phyloP scores from a whole-genome alignment of 1,139 yeast genomes.

The Sugiyamaella japonica region DNA sequence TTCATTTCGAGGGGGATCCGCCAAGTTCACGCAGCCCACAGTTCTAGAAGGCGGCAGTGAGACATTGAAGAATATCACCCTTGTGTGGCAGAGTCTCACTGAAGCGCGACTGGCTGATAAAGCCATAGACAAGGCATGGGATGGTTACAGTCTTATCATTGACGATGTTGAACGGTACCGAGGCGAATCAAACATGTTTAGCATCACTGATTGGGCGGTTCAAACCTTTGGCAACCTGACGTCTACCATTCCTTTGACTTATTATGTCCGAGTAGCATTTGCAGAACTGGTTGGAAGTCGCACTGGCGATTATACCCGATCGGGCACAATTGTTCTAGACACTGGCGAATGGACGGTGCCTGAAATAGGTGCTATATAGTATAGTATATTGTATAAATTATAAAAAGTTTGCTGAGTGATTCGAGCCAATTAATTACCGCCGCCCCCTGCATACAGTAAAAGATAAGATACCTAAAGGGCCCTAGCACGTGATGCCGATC shows the following conservation, averaged over 20 bases:
- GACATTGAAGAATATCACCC: not conserved
- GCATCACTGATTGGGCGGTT: conserved; percentile 32
- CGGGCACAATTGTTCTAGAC: conserved; percentile 28
- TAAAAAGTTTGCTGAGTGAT: too few species aligned
- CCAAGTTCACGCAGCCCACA: conserved; percentile 46
- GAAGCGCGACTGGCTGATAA: conserved; percentile 11
- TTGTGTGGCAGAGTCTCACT: conserved; percentile 17
- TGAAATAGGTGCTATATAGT: conserved; percentile 25
- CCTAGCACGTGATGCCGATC: not conserved
- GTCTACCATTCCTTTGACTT: conserved; percentile 16
- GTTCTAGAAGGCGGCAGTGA: conserved; percentile 30
- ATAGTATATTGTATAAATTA: not conserved
- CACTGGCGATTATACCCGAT: conserved; percentile 36
- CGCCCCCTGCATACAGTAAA: not conserved
- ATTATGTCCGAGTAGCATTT: conserved; percentile 35
- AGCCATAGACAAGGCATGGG: conserved; percentile 28
- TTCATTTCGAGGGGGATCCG: conserved; percentile 51
- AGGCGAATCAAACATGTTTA: conserved; percentile 44
- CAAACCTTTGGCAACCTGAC: conserved; percentile 15
- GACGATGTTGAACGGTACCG: conserved; percentile 79
- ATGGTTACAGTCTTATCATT: conserved; percentile 62
- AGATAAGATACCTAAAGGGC: not conserved
- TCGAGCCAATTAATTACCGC: not conserved
- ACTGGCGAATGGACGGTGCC: conserved; percentile 29
- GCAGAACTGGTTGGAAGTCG: conserved; percentile 24